Conservation (phyloP, 306 rosid genomes). For the Luffa aegyptiaca region DNA sequence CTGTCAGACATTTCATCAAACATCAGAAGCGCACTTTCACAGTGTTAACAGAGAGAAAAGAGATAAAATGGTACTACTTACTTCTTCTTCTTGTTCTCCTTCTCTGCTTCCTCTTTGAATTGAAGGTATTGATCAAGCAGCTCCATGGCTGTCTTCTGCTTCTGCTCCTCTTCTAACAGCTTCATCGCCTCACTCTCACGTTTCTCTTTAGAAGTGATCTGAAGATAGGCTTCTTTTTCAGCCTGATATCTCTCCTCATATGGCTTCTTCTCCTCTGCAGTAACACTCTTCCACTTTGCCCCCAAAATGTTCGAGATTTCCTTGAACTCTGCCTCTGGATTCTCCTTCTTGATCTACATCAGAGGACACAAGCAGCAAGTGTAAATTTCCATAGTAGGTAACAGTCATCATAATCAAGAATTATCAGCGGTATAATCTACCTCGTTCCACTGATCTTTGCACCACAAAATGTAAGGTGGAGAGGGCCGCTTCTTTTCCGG, state of each 20-base stretch:
- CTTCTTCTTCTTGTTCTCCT: constrained; percentile 56
- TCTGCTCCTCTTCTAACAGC: constrained; percentile 72
- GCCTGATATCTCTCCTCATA: constrained; percentile 65
- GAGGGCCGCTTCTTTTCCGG: constrained; percentile 68
- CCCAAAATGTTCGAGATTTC: constrained; percentile 66
- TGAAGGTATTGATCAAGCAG: constrained; percentile 81
- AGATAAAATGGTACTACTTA: background rate
- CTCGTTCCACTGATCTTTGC: constrained; percentile 85
- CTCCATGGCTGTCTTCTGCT: constrained; percentile 85
- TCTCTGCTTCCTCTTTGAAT: constrained; percentile 62
- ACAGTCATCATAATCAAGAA: background rate
- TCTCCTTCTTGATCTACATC: constrained; percentile 61
- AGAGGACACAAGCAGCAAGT: background rate
- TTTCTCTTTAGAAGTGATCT: constrained; percentile 49
- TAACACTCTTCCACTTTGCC: constrained; percentile 68
- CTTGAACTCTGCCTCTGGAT: constrained; percentile 80
- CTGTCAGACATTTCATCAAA: constrained; percentile 16
- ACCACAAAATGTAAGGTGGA: constrained; percentile 73
- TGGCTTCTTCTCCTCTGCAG: constrained; percentile 73
- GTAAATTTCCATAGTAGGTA: background rate
- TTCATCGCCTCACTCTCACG: constrained; percentile 89
- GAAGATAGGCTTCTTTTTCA: constrained; percentile 68
- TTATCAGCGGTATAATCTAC: constrained; percentile 18
- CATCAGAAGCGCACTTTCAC: background rate
- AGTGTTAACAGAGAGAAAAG: background rate